Conservation (phyloP, 768 basidiomycete species). For the Multifurca ochricompacta region DNA sequence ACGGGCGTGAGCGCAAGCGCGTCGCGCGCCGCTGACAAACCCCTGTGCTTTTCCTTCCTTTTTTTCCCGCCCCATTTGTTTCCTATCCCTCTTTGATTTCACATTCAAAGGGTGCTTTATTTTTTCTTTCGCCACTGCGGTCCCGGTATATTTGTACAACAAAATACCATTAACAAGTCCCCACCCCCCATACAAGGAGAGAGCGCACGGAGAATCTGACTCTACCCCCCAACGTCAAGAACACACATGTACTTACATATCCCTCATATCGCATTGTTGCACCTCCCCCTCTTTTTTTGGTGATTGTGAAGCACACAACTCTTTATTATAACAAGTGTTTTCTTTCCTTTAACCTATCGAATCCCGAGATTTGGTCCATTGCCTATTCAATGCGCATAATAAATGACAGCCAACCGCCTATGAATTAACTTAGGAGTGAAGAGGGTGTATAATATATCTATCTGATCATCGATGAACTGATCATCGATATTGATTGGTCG, state of each 20-base stretch:
- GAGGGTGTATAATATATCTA: no score
- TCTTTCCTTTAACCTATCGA: not conserved
- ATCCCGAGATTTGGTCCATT: no score
- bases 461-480: no score
- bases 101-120: constrained; percentile 2
- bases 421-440: no score
- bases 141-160: constrained; percentile 9
- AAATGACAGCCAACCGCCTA: no score
- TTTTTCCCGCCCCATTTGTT: not conserved
- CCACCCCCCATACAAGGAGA: not conserved
- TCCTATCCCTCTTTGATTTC: not conserved
- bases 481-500: no score
- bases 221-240: not conserved
- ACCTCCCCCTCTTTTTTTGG: no score
- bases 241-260: constrained; percentile 18
- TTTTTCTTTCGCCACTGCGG: not conserved
- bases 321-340: constrained; percentile 16
- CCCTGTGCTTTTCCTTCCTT: not conserved
- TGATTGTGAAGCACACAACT: constrained; percentile 18
- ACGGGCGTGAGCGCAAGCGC: constrained; percentile 66
- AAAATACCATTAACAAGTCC: constrained; percentile 7
- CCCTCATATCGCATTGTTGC: constrained; percentile 5
- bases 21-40: constrained; percentile 51
- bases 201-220: constrained; percentile 5
- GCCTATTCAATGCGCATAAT: no score